phyloP scores from a whole-genome alignment of 1,139 yeast genomes.

The Fermentozyma sake region DNA sequence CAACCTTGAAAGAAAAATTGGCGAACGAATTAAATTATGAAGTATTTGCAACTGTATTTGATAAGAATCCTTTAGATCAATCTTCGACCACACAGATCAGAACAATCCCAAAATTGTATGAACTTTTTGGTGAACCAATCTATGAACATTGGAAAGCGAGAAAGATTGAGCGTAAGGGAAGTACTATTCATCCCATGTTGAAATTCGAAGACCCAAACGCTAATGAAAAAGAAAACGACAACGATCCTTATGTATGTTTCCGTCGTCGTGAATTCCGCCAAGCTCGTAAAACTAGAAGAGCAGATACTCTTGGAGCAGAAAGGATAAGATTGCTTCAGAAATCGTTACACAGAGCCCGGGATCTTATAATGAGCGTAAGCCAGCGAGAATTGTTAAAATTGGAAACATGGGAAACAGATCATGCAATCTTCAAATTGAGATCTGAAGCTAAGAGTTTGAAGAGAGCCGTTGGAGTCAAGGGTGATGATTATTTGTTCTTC shows the following conservation, averaged over 20 bases:
- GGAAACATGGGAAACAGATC: slow-evolving; percentile 56
- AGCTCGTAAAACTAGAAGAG: slow-evolving; percentile 92
- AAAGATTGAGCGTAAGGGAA: slow-evolving; percentile 68
- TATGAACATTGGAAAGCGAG: slow-evolving; percentile 83
- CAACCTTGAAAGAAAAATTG: slow-evolving; percentile 35
- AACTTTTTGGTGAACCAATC: slow-evolving; percentile 59
- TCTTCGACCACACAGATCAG: slow-evolving; percentile 25
- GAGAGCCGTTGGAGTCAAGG: slow-evolving; percentile 69
- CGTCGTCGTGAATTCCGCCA: slow-evolving; percentile 94
- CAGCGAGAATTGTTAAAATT: slow-evolving; percentile 66
- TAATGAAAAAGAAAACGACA: slow-evolving; percentile 80
- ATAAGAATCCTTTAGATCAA: slow-evolving; percentile 37
- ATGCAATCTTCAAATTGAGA: slow-evolving; percentile 65
- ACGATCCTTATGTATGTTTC: slow-evolving; percentile 93
- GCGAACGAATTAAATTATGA: slow-evolving; percentile 36
- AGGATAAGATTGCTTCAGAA: slow-evolving; percentile 68
- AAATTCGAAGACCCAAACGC: slow-evolving; percentile 78
- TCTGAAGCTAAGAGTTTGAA: slow-evolving; percentile 68
- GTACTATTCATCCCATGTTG: slow-evolving; percentile 65
- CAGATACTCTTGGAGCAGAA: slow-evolving; percentile 88
- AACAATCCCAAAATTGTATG: slow-evolving; percentile 50
- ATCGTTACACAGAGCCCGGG: slow-evolving; percentile 76
- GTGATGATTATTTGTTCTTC: slow-evolving; percentile 80
- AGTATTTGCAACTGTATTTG: slow-evolving; percentile 47
- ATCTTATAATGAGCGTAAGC: slow-evolving; percentile 64